A percentile compares a stretch with the other conserved stretches of the same genome.
Evolutionary conservation across 2,329 filamentous ascomycete genomes (phyloP).

Genomic region (Botrytis aclada): DNA sequence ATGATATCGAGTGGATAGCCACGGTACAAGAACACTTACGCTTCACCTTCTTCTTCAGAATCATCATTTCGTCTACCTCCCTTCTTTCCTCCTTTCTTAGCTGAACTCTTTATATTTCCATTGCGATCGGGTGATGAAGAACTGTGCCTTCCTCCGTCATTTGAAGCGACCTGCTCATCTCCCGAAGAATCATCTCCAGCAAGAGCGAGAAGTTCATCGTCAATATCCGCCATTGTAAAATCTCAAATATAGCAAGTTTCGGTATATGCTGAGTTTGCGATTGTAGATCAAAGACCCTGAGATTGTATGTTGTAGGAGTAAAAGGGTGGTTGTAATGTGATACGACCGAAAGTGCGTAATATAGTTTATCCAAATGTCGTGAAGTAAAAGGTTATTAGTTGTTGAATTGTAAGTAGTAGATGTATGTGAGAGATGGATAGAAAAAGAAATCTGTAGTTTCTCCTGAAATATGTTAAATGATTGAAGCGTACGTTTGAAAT

Average conservation of each 20-base stretch:
- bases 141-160: slow-evolving; percentile 51
- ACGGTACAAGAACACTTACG: slow-evolving; percentile 56
- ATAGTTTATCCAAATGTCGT: neutral
- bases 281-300: neutral
- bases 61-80: slow-evolving; percentile 49
- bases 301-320: neutral
- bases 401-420: neutral
- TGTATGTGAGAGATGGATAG: neutral
- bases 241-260: slow-evolving; percentile 13
- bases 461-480: neutral
- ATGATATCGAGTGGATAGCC: neutral
- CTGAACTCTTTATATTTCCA: slow-evolving; percentile 40
- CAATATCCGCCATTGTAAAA: slow-evolving; percentile 74
- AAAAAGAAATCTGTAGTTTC: neutral
- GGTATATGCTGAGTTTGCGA: neutral
- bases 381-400: neutral
- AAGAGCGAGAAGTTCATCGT: slow-evolving; percentile 90
- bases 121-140: slow-evolving; percentile 51
- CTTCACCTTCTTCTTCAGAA: slow-evolving; percentile 76
- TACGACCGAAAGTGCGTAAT: neutral
- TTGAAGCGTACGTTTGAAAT: neutral
- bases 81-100: slow-evolving; percentile 53
- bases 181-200: slow-evolving; percentile 69
- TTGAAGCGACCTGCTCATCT: slow-evolving; percentile 50
- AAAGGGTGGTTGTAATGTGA: neutral